These are phyloP conservation scores for Nicotiana tomentosiformis DNA, from an alignment of 257 asterid species.

Conservation along the genomic window DNA sequence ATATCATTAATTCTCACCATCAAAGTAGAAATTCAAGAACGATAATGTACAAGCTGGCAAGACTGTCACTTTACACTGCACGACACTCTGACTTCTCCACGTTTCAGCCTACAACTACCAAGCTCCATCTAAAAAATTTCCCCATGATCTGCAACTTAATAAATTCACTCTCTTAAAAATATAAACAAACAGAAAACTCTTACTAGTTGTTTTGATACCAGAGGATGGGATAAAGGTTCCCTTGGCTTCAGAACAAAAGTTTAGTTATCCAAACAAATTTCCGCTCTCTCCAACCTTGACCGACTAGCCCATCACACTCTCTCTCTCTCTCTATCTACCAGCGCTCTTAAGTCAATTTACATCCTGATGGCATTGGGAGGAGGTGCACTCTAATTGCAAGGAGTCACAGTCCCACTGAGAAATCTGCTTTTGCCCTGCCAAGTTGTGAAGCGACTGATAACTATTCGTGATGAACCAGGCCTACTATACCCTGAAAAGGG, in stretches of 20 bases:
- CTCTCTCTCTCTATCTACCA: background rate
- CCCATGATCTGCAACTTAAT: background rate
- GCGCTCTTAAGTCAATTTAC: background rate
- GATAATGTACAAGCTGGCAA: background rate
- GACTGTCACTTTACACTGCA: background rate
- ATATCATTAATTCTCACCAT: background rate
- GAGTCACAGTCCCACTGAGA: background rate
- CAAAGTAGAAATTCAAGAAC: background rate
- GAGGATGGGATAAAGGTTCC: background rate
- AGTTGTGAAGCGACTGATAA: background rate
- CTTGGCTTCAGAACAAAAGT: background rate
- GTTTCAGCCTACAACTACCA: background rate
- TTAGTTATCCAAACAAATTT: background rate
- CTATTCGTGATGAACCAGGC: background rate
- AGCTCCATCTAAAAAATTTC: background rate
- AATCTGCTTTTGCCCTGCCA: background rate
- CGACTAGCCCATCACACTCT: background rate
- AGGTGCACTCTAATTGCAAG: background rate
- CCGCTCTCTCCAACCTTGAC: slow-evolving; percentile 1
- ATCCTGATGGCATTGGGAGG: background rate
- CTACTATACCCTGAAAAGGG: background rate
- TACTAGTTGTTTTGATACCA: background rate
- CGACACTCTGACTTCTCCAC: background rate
- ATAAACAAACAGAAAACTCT: background rate
- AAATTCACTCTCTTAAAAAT: background rate